Evolutionary conservation across 257 asterid species (phyloP).

Genomic region (Rubia yunnanensis): DNA sequence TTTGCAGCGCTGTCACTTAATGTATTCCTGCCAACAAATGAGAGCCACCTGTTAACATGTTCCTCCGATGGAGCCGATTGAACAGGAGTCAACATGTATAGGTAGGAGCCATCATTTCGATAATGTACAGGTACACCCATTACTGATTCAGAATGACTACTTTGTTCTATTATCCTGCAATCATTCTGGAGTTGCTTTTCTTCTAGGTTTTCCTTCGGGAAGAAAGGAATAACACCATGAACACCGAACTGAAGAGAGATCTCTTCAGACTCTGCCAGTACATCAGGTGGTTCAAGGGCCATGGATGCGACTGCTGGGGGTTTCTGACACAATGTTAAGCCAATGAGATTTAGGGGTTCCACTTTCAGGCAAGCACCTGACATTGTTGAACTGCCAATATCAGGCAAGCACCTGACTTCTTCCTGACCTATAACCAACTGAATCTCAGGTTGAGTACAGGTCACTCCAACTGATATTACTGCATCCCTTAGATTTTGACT

Average conservation of each 20-base stretch:
- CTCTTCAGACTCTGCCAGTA: slow-evolving; percentile 14
- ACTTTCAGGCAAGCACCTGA: slow-evolving; percentile 19
- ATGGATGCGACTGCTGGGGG: slow-evolving; percentile 43
- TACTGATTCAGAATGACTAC: slow-evolving; percentile 25
- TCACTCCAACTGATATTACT: slow-evolving; percentile 14
- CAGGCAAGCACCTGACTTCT: slow-evolving; percentile 13
- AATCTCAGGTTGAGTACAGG: slow-evolving; percentile 12
- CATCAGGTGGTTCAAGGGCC: slow-evolving; percentile 6
- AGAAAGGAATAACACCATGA: slow-evolving; percentile 48
- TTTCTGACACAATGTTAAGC: slow-evolving; percentile 46
- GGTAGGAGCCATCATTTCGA: slow-evolving; percentile 76
- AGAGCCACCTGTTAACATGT: slow-evolving; percentile 54
- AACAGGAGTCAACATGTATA: slow-evolving; percentile 69
- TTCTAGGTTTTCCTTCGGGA: slow-evolving; percentile 30
- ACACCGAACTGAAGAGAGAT: slow-evolving; percentile 20
- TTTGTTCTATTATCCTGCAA: slow-evolving; percentile 19
- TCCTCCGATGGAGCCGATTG: slow-evolving; percentile 60
- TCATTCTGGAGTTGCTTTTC: slow-evolving; percentile 21
- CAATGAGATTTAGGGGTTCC: slow-evolving; percentile 33
- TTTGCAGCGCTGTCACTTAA: slow-evolving; percentile 17
- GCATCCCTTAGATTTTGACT: slow-evolving; percentile 19
- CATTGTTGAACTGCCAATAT: slow-evolving; percentile 18
- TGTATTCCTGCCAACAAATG: slow-evolving; percentile 22
- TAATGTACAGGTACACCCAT: slow-evolving; percentile 65
- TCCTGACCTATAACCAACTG: slow-evolving; percentile 11